Conservation (phyloP, 495 filamentous ascomycete species). For the Podospora pseudopauciseta region DNA sequence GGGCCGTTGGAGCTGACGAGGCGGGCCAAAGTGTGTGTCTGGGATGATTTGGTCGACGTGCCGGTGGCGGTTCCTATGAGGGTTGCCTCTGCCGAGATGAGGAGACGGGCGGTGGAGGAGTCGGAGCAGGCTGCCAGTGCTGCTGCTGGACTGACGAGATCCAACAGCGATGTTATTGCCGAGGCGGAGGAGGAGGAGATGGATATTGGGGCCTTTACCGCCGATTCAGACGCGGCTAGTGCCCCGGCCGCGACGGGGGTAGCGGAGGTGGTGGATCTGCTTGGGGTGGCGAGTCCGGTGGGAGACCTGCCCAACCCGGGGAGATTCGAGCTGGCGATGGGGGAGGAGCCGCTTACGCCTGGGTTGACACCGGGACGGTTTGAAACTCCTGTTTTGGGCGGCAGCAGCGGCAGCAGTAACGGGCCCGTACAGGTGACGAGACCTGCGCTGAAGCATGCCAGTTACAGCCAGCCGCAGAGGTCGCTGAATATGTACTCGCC, state of each 20-base stretch:
- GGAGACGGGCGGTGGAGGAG: slow-evolving; percentile 48
- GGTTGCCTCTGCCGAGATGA: slow-evolving; percentile 72
- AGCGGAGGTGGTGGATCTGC: slow-evolving; percentile 56
- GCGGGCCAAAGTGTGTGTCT: slow-evolving; percentile 86
- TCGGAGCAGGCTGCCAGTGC: slow-evolving; percentile 8
- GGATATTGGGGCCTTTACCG: slow-evolving; percentile 27
- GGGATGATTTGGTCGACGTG: slow-evolving; percentile 96
- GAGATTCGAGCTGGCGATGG: slow-evolving; percentile 69
- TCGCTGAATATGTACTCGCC: slow-evolving; percentile 43
- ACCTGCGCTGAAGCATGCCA: slow-evolving; percentile 19
- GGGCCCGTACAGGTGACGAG: background rate
- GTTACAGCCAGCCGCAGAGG: slow-evolving; percentile 30
- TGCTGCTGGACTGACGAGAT: background rate
- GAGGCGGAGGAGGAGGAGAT: slow-evolving; percentile 19
- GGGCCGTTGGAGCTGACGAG: slow-evolving; percentile 91
- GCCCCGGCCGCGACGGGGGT: slow-evolving; percentile 36
- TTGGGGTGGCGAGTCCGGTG: slow-evolving; percentile 56
- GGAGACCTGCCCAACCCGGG: slow-evolving; percentile 75
- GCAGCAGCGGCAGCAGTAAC: background rate
- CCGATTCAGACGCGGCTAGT: slow-evolving; percentile 32
- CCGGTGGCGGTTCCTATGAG: slow-evolving; percentile 89
- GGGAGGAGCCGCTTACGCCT: slow-evolving; percentile 10
- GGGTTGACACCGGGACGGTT: background rate
- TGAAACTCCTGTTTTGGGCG: background rate
- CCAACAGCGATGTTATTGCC: slow-evolving; percentile 12